Evolutionary conservation across 1,284 basidiomycete genomes (phyloP).

Genomic region (Tetrapyrgos nigripes): DNA sequence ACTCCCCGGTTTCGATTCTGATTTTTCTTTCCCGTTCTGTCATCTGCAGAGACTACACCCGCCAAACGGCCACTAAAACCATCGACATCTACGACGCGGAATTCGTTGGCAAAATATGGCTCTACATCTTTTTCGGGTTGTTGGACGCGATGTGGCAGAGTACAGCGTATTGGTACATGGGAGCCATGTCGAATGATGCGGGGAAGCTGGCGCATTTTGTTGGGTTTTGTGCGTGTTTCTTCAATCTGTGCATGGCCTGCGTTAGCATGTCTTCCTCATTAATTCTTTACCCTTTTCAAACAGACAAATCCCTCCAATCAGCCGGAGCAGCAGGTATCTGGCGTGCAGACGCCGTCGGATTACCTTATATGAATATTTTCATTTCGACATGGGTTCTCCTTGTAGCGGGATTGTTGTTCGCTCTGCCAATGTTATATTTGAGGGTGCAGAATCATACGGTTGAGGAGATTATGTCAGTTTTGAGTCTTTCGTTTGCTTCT

Average conservation of each 20-base stretch:
- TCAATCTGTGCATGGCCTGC: neutral
- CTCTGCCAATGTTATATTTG: conserved; percentile 37
- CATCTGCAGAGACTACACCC: conserved; percentile 60
- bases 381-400: conserved; percentile 38
- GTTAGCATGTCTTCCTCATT: neutral
- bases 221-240: conserved; percentile 22
- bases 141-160: conserved; percentile 67
- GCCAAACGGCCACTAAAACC: conserved; percentile 49
- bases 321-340: conserved; percentile 39
- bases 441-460: conserved; percentile 38
- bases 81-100: conserved; percentile 60
- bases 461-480: conserved; percentile 34
- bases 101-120: conserved; percentile 58
- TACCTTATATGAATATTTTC: conserved; percentile 38
- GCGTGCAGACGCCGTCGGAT: conserved; percentile 36
- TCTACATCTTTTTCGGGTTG: conserved; percentile 68
- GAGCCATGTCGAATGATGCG: conserved; percentile 66
- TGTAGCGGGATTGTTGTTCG: conserved; percentile 35
- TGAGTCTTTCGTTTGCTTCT: no score
- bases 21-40: neutral
- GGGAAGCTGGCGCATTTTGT: conserved; percentile 63
- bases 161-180: conserved; percentile 64
- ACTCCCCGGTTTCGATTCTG: neutral
- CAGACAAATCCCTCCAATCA: conserved; percentile 40
- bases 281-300: neutral